Percentiles rank a stretch among this genome's conserved stretches.
These are phyloP conservation scores for Anacardium occidentale DNA, from an alignment of 345 rosid genomes.

Conservation along the genomic window DNA sequence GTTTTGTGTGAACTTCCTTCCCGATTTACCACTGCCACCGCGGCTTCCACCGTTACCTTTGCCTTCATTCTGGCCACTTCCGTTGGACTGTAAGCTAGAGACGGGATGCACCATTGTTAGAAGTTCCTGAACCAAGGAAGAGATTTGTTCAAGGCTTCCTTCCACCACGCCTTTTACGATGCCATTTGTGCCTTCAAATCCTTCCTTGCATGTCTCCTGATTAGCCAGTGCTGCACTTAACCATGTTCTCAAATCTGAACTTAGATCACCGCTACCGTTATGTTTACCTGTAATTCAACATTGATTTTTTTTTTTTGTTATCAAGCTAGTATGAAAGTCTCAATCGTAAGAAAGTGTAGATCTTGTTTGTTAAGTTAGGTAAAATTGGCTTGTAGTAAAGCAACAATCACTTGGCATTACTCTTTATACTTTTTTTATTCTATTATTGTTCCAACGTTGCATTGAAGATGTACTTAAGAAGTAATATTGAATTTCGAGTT, in stretches of 20 bases:
- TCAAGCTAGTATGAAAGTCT: too few species aligned
- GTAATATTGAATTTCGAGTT: too few species aligned
- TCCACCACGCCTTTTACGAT: constrained; percentile 45
- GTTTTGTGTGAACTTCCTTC: constrained; percentile 1
- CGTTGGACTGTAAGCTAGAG: constrained; percentile 23
- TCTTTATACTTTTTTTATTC: too few species aligned
- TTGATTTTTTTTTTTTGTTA: not conserved
- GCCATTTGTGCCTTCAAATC: constrained; percentile 61
- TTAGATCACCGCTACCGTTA: constrained; percentile 63
- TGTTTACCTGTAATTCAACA: constrained; percentile 46
- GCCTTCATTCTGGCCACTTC: not conserved
- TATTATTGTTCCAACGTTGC: too few species aligned
- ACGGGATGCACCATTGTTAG: constrained; percentile 51
- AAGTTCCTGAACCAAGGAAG: constrained; percentile 45
- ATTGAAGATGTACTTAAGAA: too few species aligned
- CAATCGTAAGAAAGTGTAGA: too few species aligned
- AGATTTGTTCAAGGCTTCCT: constrained; percentile 53
- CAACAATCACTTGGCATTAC: too few species aligned
- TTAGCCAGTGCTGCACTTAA: constrained; percentile 76
- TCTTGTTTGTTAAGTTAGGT: too few species aligned
- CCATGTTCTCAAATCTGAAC: constrained; percentile 72
- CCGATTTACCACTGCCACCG: not conserved
- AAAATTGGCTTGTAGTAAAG: too few species aligned
- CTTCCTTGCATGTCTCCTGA: constrained; percentile 82
- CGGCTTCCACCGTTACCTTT: not conserved